A percentile compares a stretch with the other conserved stretches of the same genome.
Conservation (phyloP, 2,329 filamentous ascomycete species). For the Hortaea werneckii region DNA sequence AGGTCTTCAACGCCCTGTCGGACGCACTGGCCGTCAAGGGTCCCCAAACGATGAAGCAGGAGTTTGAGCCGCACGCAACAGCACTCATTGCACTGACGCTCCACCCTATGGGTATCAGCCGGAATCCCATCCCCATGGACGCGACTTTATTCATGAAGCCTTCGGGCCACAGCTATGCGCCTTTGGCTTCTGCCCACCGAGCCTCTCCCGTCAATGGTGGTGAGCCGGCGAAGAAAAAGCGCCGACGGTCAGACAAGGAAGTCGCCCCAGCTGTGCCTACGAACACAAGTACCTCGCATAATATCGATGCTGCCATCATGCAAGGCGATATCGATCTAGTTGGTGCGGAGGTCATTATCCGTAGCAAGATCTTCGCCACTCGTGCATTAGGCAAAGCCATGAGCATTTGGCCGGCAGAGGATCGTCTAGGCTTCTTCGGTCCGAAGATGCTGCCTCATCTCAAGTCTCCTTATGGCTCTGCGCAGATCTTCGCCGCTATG, state of each 20-base stretch:
- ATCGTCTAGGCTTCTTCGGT: constrained; percentile 53
- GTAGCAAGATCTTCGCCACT: constrained; percentile 80
- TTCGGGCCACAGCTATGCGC: constrained; percentile 73
- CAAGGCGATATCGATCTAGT: constrained; percentile 93
- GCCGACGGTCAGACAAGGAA: constrained; percentile 70
- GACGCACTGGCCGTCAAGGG: constrained; percentile 53
- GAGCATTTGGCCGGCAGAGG: constrained; percentile 57
- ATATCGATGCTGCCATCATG: constrained; percentile 97
- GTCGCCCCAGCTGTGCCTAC: constrained; percentile 48
- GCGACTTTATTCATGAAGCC: constrained; percentile 81
- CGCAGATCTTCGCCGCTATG: constrained; percentile 73
- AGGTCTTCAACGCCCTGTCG: constrained; percentile 76
- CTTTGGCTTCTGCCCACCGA: constrained; percentile 31
- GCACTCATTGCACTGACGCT: constrained; percentile 76
- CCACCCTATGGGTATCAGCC: constrained; percentile 83
- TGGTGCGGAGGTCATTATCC: constrained; percentile 75
- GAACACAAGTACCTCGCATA: constrained; percentile 55
- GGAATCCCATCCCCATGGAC: constrained; percentile 89
- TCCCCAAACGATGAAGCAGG: constrained; percentile 54
- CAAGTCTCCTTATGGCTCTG: constrained; percentile 66
- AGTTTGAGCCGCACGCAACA: constrained; percentile 66
- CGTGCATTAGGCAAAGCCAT: constrained; percentile 79
- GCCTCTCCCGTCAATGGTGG: constrained; percentile 38
- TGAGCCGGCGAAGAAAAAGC: constrained; percentile 61
- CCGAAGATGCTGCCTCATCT: constrained; percentile 56